Base-by-base conservation (phyloP, 768 basidiomycete genomes). In the Trametes cingulata region DNA sequence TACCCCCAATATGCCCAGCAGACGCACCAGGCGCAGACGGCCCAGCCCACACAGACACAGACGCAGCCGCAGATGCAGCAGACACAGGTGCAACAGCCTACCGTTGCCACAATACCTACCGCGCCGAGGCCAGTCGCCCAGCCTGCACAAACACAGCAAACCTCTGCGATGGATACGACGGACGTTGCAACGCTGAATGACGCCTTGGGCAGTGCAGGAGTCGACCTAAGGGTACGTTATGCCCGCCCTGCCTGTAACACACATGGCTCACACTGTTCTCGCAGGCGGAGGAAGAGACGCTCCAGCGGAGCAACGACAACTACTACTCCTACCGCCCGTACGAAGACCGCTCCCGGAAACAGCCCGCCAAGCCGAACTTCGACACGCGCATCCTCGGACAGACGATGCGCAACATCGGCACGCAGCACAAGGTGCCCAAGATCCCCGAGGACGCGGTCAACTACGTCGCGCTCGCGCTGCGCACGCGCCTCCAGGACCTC, bases 251-350 rank as follows among this genome's bases (percentile, higher is more conserved):
- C 37, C n/a, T 33, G 14, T 27, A 22, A 37, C 19, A 7, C 36
- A 14, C 24, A 9, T 6, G 20, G 19, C 25, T 52, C 37, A 22
- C 15, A 3, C n/a, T n/a, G 9, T 46, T 47, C 53, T 4, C 19
- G 2, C 67, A 94, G 91, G 93, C 93, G 0, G 93, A 94, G 72
- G 92, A 94, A 75, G 93, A 93, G 71, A 80, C 83, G 3, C 74
- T 93, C 6, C 90, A 92, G 65, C 80, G 88, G 40, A 76, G 80
- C 3, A 79, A 85, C 56, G 84, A 86, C 59, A 80, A 80, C 43
- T 86, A 85, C 62, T 81, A 84, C 45, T 61, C 82, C 17, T 88
- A 86, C 68, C 83, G 88, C 13, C 73, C 82, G 0, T 86, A 83
- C 67, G 88, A 91, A 71, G 93, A 94, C 74, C 87, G 92, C 13